These are phyloP conservation scores for Podospora bellae-mahoneyi DNA, from an alignment of 495 filamentous ascomycete genomes.

Conservation along the genomic window DNA sequence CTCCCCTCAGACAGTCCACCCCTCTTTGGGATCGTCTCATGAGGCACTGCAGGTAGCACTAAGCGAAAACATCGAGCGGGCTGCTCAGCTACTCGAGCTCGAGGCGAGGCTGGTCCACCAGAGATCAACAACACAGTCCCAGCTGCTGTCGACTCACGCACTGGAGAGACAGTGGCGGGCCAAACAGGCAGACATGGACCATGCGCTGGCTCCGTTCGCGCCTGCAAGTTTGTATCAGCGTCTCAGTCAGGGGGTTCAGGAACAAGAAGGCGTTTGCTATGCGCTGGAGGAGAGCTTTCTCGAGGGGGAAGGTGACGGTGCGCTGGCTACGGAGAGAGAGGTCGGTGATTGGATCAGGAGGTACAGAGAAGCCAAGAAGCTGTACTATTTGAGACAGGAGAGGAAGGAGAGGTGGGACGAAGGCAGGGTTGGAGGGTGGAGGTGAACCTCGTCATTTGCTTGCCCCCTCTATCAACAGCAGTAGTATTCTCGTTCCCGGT, in stretches of 20 bases:
- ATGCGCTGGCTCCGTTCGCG: constrained; percentile 76
- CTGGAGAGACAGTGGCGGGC: constrained; percentile 87
- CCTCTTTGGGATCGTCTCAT: constrained; percentile 54
- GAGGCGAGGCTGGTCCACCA: constrained; percentile 60
- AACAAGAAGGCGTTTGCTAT: constrained; percentile 77
- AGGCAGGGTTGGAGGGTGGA: constrained; percentile 87
- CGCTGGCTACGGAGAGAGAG: constrained; percentile 67
- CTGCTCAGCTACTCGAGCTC: constrained; percentile 55
- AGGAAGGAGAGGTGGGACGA: constrained; percentile 91
- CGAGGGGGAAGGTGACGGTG: constrained; percentile 43
- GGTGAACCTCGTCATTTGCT: constrained; percentile 46
- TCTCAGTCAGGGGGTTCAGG: constrained; percentile 66
- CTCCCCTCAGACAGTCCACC: constrained; percentile 62
- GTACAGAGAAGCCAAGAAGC: constrained; percentile 70
- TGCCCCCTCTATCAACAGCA: not conserved
- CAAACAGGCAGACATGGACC: constrained; percentile 85
- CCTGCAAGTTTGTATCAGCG: constrained; percentile 79
- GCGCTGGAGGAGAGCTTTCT: constrained; percentile 90
- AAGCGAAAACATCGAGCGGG: constrained; percentile 62
- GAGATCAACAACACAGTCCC: constrained; percentile 67
- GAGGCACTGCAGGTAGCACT: constrained; percentile 60
- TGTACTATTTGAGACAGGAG: constrained; percentile 72
- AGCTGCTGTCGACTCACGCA: constrained; percentile 76
- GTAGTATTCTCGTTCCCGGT: not conserved
- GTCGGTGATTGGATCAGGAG: constrained; percentile 76